Base-by-base conservation (phyloP, 2,329 filamentous ascomycete genomes). In the Mollisia scopiformis region DNA sequence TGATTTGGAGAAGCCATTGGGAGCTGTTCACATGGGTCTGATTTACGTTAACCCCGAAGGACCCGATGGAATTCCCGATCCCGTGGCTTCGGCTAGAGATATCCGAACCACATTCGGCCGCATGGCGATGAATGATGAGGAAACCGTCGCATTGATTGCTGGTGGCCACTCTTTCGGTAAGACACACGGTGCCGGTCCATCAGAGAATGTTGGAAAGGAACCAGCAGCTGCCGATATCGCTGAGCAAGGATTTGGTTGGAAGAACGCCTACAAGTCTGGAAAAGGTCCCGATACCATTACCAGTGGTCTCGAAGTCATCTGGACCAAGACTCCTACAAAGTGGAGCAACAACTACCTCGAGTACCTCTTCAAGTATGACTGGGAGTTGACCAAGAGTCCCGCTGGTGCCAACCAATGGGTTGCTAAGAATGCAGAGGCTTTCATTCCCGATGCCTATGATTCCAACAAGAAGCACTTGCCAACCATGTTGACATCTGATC, bases 1-100 rank as follows among this genome's bases (percentile, higher is more conserved):
- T 61, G 81, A 91, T 25, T 82, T 91, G 6, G 88, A 92, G 77
- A 75, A 82, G 70, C 89, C 89, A 2, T 75, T 93, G 14, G 89
- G 80, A 7, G 86, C 89, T 46, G 80, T 87, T 30, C 85, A 90
- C 77, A 90, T 91, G 86, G 90, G 90, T 72, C 78, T 93, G 69
- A 93, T 93, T 74, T 93, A 93, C 74, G 89, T 92, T 63, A 92
- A 93, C 78, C 90, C 90, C 2, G 88, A 92, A 75, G 90, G 90
- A 7, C 90, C 90, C 28, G 87, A 92, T 68, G 89, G 86, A 62
- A 83, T 84, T 58, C 88, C 89, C 2, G 89, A 93, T 71, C 87
- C 89, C 21, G 75, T 88, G 41, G 87, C 88, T 14, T 83, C 90
- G 1, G 90, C 86, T 43, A 77, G 82, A 59, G 90, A 93, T 70